A percentile compares a stretch with the other conserved stretches of the same genome.
phyloP scores from a whole-genome alignment of 2,329 filamentous ascomycete species.

The Drechmeria coniospora region DNA sequence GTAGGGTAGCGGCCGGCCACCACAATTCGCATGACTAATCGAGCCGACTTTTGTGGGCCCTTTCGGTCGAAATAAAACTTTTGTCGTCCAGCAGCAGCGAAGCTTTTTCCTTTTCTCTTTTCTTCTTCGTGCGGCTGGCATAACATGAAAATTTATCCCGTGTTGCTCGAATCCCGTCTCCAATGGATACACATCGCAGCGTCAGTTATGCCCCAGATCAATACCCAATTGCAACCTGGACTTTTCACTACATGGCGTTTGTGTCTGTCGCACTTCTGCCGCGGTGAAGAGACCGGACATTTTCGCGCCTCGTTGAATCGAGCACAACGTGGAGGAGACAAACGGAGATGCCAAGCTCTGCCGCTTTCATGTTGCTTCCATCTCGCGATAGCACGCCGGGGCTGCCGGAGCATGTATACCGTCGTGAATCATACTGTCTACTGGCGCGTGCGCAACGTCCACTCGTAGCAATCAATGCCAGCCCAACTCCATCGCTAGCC shows the following conservation, averaged over 20 bases:
- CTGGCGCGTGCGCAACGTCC: too few species aligned
- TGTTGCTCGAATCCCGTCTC: slow-evolving; percentile 58
- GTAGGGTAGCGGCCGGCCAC: slow-evolving; percentile 6
- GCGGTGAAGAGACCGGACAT: slow-evolving; percentile 29
- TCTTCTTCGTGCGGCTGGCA: slow-evolving; percentile 69
- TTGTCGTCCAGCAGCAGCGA: slow-evolving; percentile 7
- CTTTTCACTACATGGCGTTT: slow-evolving; percentile 27
- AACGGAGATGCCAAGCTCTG: too few species aligned
- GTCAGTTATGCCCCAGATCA: slow-evolving; percentile 68
- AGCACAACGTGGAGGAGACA: too few species aligned
- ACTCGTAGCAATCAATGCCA: background rate
- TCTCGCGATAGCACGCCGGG: too few species aligned
- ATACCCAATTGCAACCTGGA: slow-evolving; percentile 64
- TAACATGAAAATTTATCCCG: slow-evolving; percentile 52
- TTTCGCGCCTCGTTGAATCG: too few species aligned
- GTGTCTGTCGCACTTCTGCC: slow-evolving; percentile 13
- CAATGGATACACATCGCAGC: slow-evolving; percentile 42
- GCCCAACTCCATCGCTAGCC: background rate
- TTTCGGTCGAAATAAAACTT: slow-evolving; percentile 14
- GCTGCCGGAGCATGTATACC: too few species aligned
- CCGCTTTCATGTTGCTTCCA: too few species aligned
- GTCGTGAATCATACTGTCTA: too few species aligned
- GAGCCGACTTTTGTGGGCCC: slow-evolving; percentile 8
- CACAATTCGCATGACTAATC: slow-evolving; percentile 10
- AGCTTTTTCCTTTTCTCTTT: slow-evolving; percentile 29